A percentile compares a stretch with the other conserved stretches of the same genome.
Evolutionary conservation across 345 rosid species (phyloP).

Genomic region (Turritis glabra): DNA sequence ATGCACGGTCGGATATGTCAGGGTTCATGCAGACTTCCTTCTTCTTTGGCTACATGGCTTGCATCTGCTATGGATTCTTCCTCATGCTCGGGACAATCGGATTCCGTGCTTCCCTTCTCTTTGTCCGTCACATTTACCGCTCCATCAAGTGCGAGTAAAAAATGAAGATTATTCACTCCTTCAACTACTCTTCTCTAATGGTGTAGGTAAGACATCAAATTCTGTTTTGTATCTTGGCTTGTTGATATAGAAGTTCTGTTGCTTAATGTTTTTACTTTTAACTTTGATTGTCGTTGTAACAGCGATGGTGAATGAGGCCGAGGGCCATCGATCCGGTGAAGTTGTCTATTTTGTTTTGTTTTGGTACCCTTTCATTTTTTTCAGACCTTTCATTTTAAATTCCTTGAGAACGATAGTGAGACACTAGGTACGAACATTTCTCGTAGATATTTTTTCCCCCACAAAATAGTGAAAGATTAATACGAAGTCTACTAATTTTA

Average conservation of each 20-base stretch:
- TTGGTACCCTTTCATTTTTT: not conserved
- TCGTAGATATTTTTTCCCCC: not conserved
- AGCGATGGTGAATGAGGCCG: not conserved
- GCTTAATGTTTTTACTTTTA: not conserved
- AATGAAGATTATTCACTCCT: not conserved
- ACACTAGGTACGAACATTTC: not conserved
- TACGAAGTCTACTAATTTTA: not conserved
- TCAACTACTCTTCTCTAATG: not conserved
- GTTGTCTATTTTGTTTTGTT: not conserved
- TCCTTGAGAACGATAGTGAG: not conserved
- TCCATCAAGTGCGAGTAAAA: conserved; percentile 49
- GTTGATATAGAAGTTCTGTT: not conserved
- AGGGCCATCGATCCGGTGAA: not conserved
- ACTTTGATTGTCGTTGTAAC: not conserved
- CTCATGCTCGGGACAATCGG: conserved; percentile 53
- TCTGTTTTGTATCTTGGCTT: not conserved
- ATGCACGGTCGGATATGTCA: conserved; percentile 48
- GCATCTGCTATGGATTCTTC: conserved; percentile 53
- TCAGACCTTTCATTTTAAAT: not conserved
- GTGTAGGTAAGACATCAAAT: not conserved
- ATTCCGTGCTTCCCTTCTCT: conserved; percentile 47
- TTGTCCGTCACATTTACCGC: conserved; percentile 51
- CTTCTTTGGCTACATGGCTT: conserved; percentile 63
- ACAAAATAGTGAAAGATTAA: not conserved
- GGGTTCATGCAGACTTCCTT: conserved; percentile 56